Evolutionary conservation across 169 alveolate genomes (phyloP), one percentile per base, ranked within the genome.

Genomic region (Plasmodium cynomolgi): DNA sequence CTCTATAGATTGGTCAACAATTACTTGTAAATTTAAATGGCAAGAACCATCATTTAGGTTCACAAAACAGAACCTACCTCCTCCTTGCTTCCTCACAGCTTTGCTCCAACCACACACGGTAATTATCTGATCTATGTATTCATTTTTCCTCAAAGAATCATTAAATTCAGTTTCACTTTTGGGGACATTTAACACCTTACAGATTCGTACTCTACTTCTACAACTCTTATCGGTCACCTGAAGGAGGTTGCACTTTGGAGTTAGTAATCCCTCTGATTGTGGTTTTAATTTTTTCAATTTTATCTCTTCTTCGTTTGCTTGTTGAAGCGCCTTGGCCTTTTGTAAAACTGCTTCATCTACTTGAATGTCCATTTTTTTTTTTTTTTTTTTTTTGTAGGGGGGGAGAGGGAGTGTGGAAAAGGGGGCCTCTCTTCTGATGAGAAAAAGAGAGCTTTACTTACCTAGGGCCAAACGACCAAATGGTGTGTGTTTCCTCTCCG

Each of bases 61-160:
- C 33, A 99, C 96, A 95, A 99, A 99, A 41, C 97, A 94, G 56
- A 99, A 96, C 37, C 96, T 96, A 6, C 98, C 99, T 39, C 98
- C 98, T 72, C 99, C 99, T 62, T 98, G 99, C 90, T 95, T 97
- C 73, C 99, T 95, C 20, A 98, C 96, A 0, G 99, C 97, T 93
- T 98, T 98, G 44, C 99, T 98, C 99, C 99, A 99, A 26, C 99
- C 99, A 68, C 98, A 97, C 33, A 98, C 98, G 2, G 97, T 97
- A 6, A 98, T 90, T 29, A 85, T 77, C 84, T 97, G 92, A 37
- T 96, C 97, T 58, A 96, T 92, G 85, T 92, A 80, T 11, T 23
- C 82, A 73, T 93, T 93, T 62, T 92, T 85, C 5, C 84, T 75
- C 7, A 75, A 17, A 47, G 75, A 9, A 31, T 90, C 83, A 62